phyloP scores from a whole-genome alignment of 345 rosid genomes.

The Acer negundo region DNA sequence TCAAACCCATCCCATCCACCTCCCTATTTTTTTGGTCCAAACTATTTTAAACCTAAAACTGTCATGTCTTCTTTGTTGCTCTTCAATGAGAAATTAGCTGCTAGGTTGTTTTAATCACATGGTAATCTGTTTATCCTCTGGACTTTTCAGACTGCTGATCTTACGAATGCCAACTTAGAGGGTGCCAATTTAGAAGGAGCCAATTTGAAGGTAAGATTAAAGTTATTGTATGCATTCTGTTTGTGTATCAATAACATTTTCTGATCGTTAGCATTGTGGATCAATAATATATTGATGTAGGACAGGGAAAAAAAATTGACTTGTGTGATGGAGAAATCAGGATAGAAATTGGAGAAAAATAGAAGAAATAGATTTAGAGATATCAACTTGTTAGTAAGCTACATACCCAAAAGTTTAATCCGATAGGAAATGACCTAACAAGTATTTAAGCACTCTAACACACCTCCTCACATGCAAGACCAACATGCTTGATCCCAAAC shows the following conservation, averaged over 20 bases:
- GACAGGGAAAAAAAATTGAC: not conserved
- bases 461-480: no score
- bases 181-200: constrained; percentile 97
- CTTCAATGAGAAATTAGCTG: not conserved
- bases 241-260: not conserved
- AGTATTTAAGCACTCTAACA: no score
- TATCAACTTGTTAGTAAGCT: not conserved
- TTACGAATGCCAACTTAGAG: constrained; percentile 91
- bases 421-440: no score
- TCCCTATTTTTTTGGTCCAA: not conserved
- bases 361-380: not conserved
- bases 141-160: constrained; percentile 73
- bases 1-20: not conserved
- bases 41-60: no score
- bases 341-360: not conserved
- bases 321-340: not conserved
- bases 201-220: constrained; percentile 69
- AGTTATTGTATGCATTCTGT: not conserved
- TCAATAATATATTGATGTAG: not conserved
- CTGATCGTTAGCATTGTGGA: no score
- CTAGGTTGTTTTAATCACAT: not conserved
- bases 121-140: constrained; percentile 17
- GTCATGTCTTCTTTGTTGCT: not conserved
- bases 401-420: no score
- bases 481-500: no score